These are phyloP conservation scores for Saksenaea oblongispora DNA, from an alignment of 371 early-diverging fungal genomes.

Conservation along the genomic window DNA sequence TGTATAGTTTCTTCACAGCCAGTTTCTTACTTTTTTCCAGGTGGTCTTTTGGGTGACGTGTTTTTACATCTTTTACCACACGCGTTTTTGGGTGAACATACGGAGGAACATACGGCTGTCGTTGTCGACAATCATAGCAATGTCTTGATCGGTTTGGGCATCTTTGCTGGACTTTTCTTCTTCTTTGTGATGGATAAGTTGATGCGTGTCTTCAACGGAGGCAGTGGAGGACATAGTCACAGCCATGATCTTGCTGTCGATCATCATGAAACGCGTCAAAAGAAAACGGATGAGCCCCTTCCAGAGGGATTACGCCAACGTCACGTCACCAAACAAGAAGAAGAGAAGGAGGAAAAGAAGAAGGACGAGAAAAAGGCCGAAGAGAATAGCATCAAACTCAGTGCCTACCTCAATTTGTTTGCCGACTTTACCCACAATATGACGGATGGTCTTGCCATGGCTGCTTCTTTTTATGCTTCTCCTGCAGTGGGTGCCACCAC, in stretches of 20 bases:
- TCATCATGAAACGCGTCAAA: conserved; percentile 19
- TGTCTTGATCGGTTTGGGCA: conserved; percentile 70
- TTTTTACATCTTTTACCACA: conserved; percentile 85
- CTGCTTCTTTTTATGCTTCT: conserved; percentile 84
- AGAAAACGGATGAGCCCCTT: conserved; percentile 4
- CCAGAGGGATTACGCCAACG: conserved; percentile 33
- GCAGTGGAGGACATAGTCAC: conserved; percentile 60
- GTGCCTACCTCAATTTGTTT: conserved; percentile 82
- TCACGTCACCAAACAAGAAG: conserved; percentile 8
- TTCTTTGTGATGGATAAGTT: conserved; percentile 83
- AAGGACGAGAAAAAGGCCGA: conserved; percentile 1
- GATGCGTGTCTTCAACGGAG: conserved; percentile 78
- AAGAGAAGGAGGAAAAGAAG: conserved; percentile 1
- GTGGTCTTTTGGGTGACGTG: conserved; percentile 84
- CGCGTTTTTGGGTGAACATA: conserved; percentile 64
- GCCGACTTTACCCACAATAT: conserved; percentile 91
- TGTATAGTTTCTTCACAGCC: too few relatives aligned
- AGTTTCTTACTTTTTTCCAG: too few relatives aligned
- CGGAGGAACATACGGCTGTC: conserved; percentile 47
- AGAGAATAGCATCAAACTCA: conserved; percentile 58
- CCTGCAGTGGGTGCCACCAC: conserved; percentile 84
- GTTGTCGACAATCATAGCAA: conserved; percentile 58
- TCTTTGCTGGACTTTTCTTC: conserved; percentile 74
- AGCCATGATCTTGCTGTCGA: conserved; percentile 52
- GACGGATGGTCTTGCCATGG: conserved; percentile 93